Conservation (phyloP, 108 stramenopile species). For the Hondaea fermentalgiana region DNA sequence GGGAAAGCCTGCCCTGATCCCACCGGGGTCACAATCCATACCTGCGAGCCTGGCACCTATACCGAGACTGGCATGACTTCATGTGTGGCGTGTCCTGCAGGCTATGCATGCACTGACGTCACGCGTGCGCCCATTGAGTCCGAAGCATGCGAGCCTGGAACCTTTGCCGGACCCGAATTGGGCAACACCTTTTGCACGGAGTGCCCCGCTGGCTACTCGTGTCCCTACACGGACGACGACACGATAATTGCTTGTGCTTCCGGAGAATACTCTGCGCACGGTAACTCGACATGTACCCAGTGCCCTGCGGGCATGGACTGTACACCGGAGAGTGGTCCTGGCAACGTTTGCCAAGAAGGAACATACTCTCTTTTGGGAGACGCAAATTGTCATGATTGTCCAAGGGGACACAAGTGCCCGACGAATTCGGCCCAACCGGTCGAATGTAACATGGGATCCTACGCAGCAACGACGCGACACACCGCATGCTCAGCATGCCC, state of each 20-base stretch:
- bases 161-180: too few species aligned
- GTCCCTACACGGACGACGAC: neutral
- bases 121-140: neutral
- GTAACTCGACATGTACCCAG: neutral
- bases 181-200: slow-evolving; percentile 11
- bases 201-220: slow-evolving; percentile 28
- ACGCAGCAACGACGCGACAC: neutral
- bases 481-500: neutral
- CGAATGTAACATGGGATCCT: neutral
- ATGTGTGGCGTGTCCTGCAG: neutral
- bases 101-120: neutral
- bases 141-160: neutral
- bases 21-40: neutral
- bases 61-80: neutral
- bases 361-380: neutral
- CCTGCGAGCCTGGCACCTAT: slow-evolving; percentile 35
- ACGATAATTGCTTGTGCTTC: neutral
- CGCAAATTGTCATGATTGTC: slow-evolving; percentile 11
- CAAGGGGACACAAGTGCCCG: slow-evolving; percentile 25
- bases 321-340: neutral
- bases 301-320: slow-evolving; percentile 1
- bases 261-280: slow-evolving; percentile 19
- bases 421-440: neutral
- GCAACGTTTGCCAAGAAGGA: neutral
- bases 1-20: slow-evolving; percentile 39